Evolutionary conservation across 2,329 filamentous ascomycete species (phyloP).

Genomic region (Allantophomopsis lycopodina): DNA sequence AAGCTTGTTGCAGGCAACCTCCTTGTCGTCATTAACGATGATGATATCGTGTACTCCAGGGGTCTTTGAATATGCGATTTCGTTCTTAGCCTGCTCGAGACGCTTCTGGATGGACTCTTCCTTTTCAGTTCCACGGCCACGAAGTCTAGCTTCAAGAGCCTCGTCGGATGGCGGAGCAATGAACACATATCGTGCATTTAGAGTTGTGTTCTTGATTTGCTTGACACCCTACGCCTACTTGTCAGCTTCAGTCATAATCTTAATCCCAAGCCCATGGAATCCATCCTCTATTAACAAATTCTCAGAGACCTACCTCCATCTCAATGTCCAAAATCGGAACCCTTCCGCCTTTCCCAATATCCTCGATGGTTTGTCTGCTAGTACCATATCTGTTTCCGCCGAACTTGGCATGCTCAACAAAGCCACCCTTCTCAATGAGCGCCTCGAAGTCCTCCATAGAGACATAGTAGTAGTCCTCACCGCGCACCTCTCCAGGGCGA

Average conservation of each 20-base stretch:
- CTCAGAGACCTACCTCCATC: conserved; percentile 56
- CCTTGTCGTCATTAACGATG: conserved; percentile 52
- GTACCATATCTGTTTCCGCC: conserved; percentile 82
- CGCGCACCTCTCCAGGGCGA: conserved; percentile 60
- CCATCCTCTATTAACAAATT: background rate
- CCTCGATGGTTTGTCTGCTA: conserved; percentile 63
- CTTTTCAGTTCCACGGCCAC: conserved; percentile 65
- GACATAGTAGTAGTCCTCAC: conserved; percentile 72
- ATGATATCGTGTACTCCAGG: conserved; percentile 53
- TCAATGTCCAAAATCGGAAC: conserved; percentile 88
- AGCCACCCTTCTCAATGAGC: conserved; percentile 54
- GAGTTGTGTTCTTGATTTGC: conserved; percentile 67
- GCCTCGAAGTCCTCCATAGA: conserved; percentile 51
- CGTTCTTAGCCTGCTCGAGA: conserved; percentile 55
- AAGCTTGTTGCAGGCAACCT: conserved; percentile 13
- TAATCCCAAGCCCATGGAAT: background rate
- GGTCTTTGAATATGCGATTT: conserved; percentile 59
- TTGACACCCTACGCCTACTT: conserved; percentile 55
- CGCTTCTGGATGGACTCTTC: conserved; percentile 60
- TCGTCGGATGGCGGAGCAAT: conserved; percentile 67
- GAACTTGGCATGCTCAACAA: conserved; percentile 78
- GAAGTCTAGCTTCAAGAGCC: conserved; percentile 59
- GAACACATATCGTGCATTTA: conserved; percentile 73
- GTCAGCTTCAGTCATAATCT: background rate
- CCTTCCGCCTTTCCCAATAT: conserved; percentile 55